Evolutionary conservation across 176 grass and related monocot species (phyloP), one percentile per base, ranked within the genome.

Genomic region (Musa acuminata): DNA sequence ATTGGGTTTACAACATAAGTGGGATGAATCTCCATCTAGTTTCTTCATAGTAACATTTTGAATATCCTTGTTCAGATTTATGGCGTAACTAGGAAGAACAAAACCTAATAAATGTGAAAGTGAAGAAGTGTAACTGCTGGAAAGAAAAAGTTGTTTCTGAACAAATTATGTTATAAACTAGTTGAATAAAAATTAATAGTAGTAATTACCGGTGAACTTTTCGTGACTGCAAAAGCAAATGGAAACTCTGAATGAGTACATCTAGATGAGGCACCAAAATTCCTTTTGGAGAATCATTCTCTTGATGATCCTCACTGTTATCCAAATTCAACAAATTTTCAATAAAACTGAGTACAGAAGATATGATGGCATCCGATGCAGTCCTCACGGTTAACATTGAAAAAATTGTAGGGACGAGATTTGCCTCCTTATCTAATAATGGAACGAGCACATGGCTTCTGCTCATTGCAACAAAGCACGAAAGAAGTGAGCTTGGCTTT

Each of bases 261-360:
- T 91, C 94, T 81, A 93, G 75, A 87, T 97, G 85, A 82, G 80
- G 84, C 49, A 81, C 67, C 74, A 97, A 72, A 89, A 97, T 75
- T 66, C 80, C 83, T 75, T 87, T 89, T 67, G 83, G 71, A 23
- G 79, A 82, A 75, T 85, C 51, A 84, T 83, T 81, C 75, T 86
- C 81, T 80, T 79, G 82, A 60, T 77, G 80, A 77, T 86, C 83
- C 72, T 87, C 86, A 83, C 90, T 85, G 76, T 53, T 86, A 85
- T 97, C 87, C 75, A 97, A 63, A 72, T 74, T 88, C 80, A 97
- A 82, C 53, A 97, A 82, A 91, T 97, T 97, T 77, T 97, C 93
- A 57, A 93, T 83, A 76, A 97, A 90, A 27, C 85, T 79, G 77
- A 97, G 85, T 13, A 84, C 84, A 87, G 80, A 86, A 69, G 87